phyloP scores from a whole-genome alignment of 345 rosid genomes.

The Limnanthes douglasii region DNA sequence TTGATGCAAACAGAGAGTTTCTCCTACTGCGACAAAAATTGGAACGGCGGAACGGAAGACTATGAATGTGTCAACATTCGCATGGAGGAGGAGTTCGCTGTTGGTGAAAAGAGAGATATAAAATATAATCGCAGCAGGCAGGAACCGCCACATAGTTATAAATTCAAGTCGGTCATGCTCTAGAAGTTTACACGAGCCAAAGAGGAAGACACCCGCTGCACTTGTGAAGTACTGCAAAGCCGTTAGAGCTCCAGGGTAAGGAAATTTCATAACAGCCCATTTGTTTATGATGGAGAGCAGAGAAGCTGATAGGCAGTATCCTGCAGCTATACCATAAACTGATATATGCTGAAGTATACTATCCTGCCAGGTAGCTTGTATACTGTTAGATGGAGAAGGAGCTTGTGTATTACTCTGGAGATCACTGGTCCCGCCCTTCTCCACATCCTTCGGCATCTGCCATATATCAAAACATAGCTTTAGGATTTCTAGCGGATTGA shows the following conservation, averaged over 20 bases:
- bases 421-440: conserved; percentile 17
- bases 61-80: conserved; percentile 92
- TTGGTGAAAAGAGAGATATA: conserved; percentile 88
- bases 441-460: conserved; percentile 41
- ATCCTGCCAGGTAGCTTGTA: conserved; percentile 24
- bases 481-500: too few relatives aligned
- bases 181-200: conserved; percentile 38
- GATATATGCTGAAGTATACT: conserved; percentile 37
- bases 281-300: conserved; percentile 92
- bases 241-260: conserved; percentile 91
- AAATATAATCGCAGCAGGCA: conserved; percentile 88
- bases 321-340: conserved; percentile 72
- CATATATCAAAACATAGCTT: too few relatives aligned
- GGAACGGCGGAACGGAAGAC: conserved; percentile 93
- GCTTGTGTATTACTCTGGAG: conserved; percentile 5
- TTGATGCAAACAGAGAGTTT: conserved; percentile 63
- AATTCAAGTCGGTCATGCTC: conserved; percentile 63
- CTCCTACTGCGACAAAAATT: conserved; percentile 84
- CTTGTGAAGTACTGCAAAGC: conserved; percentile 89
- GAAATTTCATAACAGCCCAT: conserved; percentile 96
- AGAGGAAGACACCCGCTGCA: conserved; percentile 62
- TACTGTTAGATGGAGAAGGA: too few relatives aligned
- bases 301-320: conserved; percentile 90
- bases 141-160: conserved; percentile 83
- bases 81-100: conserved; percentile 94